A percentile compares a stretch with the other conserved stretches of the same genome.
Evolutionary conservation across 306 rosid species (phyloP).

Genomic region (Vigna trinervia): DNA sequence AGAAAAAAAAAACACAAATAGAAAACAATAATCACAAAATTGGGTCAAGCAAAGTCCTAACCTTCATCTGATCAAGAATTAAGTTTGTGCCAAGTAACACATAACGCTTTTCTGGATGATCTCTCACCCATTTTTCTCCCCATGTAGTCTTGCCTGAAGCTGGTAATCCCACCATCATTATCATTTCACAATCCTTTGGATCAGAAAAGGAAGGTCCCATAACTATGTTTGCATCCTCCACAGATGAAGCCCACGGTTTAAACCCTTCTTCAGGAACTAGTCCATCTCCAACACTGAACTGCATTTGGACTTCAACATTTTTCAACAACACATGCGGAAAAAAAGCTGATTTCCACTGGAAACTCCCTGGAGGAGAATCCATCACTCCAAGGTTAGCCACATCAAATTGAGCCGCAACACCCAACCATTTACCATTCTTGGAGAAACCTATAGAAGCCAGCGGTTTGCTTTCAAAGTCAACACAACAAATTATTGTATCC

Average conservation of each 20-base stretch:
- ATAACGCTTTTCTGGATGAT: constrained; percentile 63
- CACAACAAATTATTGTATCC: constrained; percentile 58
- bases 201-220: constrained; percentile 54
- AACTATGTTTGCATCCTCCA: constrained; percentile 49
- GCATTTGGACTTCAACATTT: constrained; percentile 62
- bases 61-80: too few species aligned
- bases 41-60: too few species aligned
- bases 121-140: constrained; percentile 65
- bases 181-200: constrained; percentile 57
- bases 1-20: too few species aligned
- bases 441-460: constrained; percentile 62
- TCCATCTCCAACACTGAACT: constrained; percentile 68
- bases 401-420: constrained; percentile 52
- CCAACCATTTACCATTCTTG: constrained; percentile 68
- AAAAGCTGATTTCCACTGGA: constrained; percentile 50
- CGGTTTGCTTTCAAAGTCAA: constrained; percentile 61
- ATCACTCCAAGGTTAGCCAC: constrained; percentile 47
- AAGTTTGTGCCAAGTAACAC: neutral
- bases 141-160: constrained; percentile 74
- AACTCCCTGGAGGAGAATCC: constrained; percentile 37
- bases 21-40: too few species aligned
- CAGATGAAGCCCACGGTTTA: constrained; percentile 60
- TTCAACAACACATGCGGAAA: constrained; percentile 69
- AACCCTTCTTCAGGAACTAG: constrained; percentile 56
- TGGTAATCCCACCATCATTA: constrained; percentile 69